phyloP scores from a whole-genome alignment of 495 filamentous ascomycete species.

The Penicillium odoratum region DNA sequence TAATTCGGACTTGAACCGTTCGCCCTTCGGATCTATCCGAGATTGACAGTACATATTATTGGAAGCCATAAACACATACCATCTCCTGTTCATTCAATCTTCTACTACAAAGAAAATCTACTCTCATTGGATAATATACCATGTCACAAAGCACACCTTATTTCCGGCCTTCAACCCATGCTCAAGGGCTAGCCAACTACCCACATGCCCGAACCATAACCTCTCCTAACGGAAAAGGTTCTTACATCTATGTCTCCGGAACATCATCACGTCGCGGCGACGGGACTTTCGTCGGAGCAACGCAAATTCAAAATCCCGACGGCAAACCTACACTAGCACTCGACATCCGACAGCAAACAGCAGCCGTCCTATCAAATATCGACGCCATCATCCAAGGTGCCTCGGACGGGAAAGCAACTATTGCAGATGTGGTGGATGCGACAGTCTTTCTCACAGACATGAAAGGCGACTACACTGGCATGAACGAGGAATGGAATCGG shows the following conservation, averaged over 20 bases:
- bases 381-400: constrained; percentile 33
- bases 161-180: constrained; percentile 28
- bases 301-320: constrained; percentile 19
- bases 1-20: neutral
- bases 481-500: constrained; percentile 41
- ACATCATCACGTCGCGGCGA: constrained; percentile 29
- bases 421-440: constrained; percentile 33
- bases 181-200: constrained; percentile 35
- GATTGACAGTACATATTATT: neutral
- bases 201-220: constrained; percentile 32
- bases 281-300: constrained; percentile 29
- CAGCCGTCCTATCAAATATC: constrained; percentile 32
- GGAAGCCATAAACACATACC: neutral
- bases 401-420: constrained; percentile 26
- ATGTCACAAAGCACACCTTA: constrained; percentile 31
- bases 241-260: constrained; percentile 35
- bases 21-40: constrained; percentile 13
- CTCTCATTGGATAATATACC: neutral
- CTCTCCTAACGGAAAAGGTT: constrained; percentile 11
- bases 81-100: neutral
- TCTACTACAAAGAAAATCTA: neutral
- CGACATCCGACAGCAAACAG: constrained; percentile 36
- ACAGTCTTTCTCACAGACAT: constrained; percentile 34
- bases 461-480: constrained; percentile 30
- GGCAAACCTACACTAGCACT: constrained; percentile 20